phyloP scores from a whole-genome alignment of 108 stramenopile genomes.

The Craspedostauros australis region DNA sequence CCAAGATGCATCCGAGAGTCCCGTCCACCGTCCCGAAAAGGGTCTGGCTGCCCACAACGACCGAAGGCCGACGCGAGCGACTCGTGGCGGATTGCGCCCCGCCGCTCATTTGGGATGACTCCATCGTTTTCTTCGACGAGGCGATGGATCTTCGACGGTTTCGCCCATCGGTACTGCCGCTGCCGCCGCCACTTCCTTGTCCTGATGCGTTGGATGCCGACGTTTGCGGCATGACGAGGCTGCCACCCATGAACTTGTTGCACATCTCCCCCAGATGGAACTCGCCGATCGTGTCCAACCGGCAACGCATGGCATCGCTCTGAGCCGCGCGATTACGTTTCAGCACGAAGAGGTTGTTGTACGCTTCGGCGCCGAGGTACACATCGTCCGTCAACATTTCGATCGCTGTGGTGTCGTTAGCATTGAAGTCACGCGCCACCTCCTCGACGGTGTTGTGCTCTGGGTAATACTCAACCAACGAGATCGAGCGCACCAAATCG shows the following conservation, averaged over 20 bases:
- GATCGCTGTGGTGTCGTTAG: conserved; percentile 92
- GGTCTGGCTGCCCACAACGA: conserved; percentile 73
- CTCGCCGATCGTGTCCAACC: conserved; percentile 87
- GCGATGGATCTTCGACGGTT: conserved; percentile 4
- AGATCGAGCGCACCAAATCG: conserved; percentile 94
- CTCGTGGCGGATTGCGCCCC: conserved; percentile 15
- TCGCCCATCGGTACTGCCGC: background rate
- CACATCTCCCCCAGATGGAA: conserved; percentile 96
- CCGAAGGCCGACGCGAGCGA: conserved; percentile 38
- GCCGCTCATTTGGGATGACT: background rate
- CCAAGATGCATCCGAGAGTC: conserved; percentile 83
- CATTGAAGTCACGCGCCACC: conserved; percentile 91
- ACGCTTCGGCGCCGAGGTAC: conserved; percentile 90
- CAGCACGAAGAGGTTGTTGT: conserved; percentile 89
- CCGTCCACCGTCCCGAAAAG: conserved; percentile 95
- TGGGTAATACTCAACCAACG: conserved; percentile 82
- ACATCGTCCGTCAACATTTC: conserved; percentile 89
- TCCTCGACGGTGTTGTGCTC: conserved; percentile 82
- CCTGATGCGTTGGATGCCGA: background rate
- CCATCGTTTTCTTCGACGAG: conserved; percentile 24
- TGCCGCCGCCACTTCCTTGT: too few relatives aligned
- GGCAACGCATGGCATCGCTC: conserved; percentile 78
- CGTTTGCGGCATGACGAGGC: conserved; percentile 82
- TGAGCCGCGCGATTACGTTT: conserved; percentile 71
- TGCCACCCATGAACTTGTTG: conserved; percentile 89